Evolutionary conservation across 176 grass and related monocot genomes (phyloP), one percentile per base, ranked within the genome.

Genomic region (Saccharum officinarum): DNA sequence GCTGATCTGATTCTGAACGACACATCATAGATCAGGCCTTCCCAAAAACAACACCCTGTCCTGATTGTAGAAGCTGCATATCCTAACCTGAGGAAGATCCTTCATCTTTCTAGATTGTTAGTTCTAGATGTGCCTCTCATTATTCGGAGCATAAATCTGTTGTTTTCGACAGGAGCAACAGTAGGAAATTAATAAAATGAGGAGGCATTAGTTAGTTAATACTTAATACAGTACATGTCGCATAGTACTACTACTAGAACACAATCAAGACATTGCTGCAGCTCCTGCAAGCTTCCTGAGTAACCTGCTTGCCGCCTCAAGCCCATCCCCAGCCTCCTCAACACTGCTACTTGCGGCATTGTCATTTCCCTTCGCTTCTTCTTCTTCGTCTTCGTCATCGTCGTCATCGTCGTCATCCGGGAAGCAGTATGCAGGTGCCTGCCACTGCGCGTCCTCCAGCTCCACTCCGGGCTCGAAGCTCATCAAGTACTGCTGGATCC

Each of bases 351-450:
- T 82, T 2, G 38, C 1, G 38, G 25, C 26, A 4, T 8, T 10
- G 1, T 4, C 26, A 3, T 42, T 10, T 16, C 25, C 1, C 10
- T 52, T 39, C 10, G 5, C 36, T 23, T 70, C 5, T 0, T 80
- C 55, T 11, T 57, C 38, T 0, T 5, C 40, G 0, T 14, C 40
- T 0, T 75, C 61, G 1, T 63, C 63, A 0, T 12, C 5, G 1
- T 63, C 63, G 0, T 12, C 5, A 0, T 10, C 10, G 1, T 63
- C 63, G 0, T 12, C 5, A 0, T 10, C 10, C 5, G 41, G 39
- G 71, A 95, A 95, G 78, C 93, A 92, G 73, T 92, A 81, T 3
- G 76, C 74, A 0, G 93, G 93, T 16, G 93, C 90, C 84, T 95
- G 93, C 93, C 93, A 95, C 11, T 87, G 78, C 15, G 54, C 6